These are phyloP conservation scores for Xylaria sp. DNA, from an alignment of 2,329 filamentous ascomycete species.

Conservation along the genomic window DNA sequence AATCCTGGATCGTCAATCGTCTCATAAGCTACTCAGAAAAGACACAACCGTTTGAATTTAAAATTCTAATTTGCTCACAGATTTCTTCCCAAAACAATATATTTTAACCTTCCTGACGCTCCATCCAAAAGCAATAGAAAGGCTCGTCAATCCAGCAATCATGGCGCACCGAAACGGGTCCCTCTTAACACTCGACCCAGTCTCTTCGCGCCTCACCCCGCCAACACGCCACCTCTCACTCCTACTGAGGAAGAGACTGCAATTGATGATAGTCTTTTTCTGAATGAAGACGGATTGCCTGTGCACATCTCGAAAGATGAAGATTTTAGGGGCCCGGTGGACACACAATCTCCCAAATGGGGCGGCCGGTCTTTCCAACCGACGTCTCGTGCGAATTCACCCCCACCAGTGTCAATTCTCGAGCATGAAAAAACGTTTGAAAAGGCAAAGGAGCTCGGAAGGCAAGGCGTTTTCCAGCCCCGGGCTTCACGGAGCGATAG, in stretches of 20 bases:
- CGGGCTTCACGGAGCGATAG: conserved; percentile 66
- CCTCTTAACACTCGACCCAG: conserved; percentile 58
- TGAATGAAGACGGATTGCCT: conserved; percentile 67
- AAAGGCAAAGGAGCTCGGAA: conserved; percentile 67
- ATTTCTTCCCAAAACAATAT: conserved; percentile 90
- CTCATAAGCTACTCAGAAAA: not conserved
- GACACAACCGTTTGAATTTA: conserved; percentile 8
- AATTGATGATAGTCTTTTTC: conserved; percentile 54
- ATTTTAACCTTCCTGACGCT: conserved; percentile 75
- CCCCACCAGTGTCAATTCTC: conserved; percentile 79
- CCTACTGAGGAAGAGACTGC: conserved; percentile 59
- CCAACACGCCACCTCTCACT: conserved; percentile 66
- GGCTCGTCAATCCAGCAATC: conserved; percentile 42
- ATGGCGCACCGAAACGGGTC: conserved; percentile 45
- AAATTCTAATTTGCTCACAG: conserved; percentile 63
- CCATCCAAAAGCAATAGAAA: conserved; percentile 49
- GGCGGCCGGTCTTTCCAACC: conserved; percentile 81
- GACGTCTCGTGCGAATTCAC: conserved; percentile 75
- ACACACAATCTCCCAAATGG: conserved; percentile 81
- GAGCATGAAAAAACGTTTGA: conserved; percentile 69
- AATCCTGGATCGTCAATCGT: not conserved
- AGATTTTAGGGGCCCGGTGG: conserved; percentile 71
- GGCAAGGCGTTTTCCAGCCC: conserved; percentile 68
- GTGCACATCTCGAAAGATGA: conserved; percentile 63
- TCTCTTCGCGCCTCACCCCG: conserved; percentile 60